phyloP scores from a whole-genome alignment of 495 filamentous ascomycete genomes.

The Extremus antarcticus region DNA sequence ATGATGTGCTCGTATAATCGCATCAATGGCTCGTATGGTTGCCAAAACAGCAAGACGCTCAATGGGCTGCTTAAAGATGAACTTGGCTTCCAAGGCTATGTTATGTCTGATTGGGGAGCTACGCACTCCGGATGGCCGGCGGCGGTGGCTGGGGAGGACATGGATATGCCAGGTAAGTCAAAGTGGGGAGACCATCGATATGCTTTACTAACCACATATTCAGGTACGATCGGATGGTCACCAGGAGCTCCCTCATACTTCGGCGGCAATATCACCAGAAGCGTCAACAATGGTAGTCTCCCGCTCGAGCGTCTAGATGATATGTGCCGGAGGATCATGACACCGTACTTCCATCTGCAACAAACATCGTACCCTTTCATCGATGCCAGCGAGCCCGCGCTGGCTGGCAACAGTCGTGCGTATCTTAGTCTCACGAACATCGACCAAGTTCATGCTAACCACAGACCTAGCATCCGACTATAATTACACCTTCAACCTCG shows the following conservation, averaged over 20 bases:
- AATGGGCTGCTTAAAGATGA: conserved; percentile 44
- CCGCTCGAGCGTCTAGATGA: conserved; percentile 22
- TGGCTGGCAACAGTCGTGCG: conserved; percentile 3
- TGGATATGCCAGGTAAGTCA: conserved; percentile 22
- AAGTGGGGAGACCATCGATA: neutral
- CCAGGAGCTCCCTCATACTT: conserved; percentile 17
- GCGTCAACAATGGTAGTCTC: conserved; percentile 26
- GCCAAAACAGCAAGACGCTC: conserved; percentile 28
- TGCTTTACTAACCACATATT: neutral
- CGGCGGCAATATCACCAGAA: conserved; percentile 24
- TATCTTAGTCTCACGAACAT: neutral
- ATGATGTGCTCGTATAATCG: conserved; percentile 35
- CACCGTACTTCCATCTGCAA: conserved; percentile 26
- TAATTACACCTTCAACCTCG: conserved; percentile 22
- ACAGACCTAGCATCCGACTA: conserved; percentile 6
- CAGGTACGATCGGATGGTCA: conserved; percentile 22
- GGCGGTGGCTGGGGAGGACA: conserved; percentile 25
- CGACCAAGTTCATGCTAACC: neutral
- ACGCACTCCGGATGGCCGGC: conserved; percentile 19
- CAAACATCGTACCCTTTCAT: conserved; percentile 22
- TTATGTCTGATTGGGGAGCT: conserved; percentile 27
- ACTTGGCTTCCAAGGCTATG: conserved; percentile 45
- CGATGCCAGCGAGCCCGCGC: conserved; percentile 9
- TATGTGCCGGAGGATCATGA: conserved; percentile 28
- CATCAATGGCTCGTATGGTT: conserved; percentile 27